phyloP scores from a whole-genome alignment of 768 basidiomycete genomes.

The Termitomyces sp. region DNA sequence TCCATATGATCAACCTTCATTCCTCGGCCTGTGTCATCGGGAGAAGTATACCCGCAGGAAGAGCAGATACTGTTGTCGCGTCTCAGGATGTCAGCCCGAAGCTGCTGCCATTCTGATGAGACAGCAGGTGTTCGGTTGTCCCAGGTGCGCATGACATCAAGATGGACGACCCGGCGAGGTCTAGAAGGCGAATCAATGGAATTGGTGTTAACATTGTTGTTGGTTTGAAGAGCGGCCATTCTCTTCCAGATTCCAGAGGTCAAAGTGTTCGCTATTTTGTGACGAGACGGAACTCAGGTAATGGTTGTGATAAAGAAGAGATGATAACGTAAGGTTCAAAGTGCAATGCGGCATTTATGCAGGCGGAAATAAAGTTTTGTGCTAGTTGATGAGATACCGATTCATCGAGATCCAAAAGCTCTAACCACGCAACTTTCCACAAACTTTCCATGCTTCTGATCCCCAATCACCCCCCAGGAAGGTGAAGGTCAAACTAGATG shows the following conservation, averaged over 20 bases:
- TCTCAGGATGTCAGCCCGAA: constrained; percentile 2
- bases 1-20: constrained; percentile 9
- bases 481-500: background rate
- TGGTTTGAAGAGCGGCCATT: background rate
- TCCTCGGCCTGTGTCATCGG: background rate
- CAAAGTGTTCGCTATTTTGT: background rate
- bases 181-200: background rate
- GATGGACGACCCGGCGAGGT: background rate
- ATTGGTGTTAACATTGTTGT: background rate
- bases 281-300: background rate
- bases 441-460: background rate
- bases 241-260: background rate
- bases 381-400: no score
- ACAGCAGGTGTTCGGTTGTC: background rate
- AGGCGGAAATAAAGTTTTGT: background rate
- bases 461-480: background rate
- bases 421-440: no score
- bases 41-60: constrained; percentile 7
- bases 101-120: constrained; percentile 2
- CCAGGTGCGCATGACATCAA: constrained; percentile 4
- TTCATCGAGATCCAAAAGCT: background rate
- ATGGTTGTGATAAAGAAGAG: background rate
- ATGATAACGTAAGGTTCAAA: background rate
- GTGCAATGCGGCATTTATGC: background rate
- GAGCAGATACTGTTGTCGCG: constrained; percentile 11